These are phyloP conservation scores for Saturnispora hagleri DNA, from an alignment of 805 yeast species.

Conservation along the genomic window DNA sequence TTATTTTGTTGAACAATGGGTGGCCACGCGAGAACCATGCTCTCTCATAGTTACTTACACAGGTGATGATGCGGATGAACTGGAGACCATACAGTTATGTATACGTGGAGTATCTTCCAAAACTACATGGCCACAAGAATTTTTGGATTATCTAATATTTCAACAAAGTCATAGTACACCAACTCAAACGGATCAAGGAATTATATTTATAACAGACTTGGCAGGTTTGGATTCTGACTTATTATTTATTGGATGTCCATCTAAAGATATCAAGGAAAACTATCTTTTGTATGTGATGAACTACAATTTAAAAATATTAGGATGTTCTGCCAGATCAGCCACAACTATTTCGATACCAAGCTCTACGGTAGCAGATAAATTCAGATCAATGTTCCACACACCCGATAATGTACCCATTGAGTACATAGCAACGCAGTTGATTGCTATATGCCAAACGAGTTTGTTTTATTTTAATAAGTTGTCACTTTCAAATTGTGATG, in stretches of 20 bases:
- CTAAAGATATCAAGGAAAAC: constrained; percentile 38
- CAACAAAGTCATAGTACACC: constrained; percentile 55
- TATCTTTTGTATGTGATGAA: constrained; percentile 60
- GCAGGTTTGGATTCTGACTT: constrained; percentile 61
- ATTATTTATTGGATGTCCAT: constrained; percentile 60
- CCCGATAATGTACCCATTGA: constrained; percentile 42
- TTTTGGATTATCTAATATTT: constrained; percentile 57
- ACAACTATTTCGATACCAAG: constrained; percentile 62
- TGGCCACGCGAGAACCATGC: constrained; percentile 56
- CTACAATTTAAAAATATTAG: constrained; percentile 63
- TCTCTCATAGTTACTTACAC: constrained; percentile 74
- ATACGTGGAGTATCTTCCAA: background rate
- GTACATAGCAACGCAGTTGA: constrained; percentile 67
- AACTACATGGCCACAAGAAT: constrained; percentile 37
- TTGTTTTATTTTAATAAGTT: constrained; percentile 70
- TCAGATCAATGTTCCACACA: constrained; percentile 62
- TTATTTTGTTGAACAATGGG: constrained; percentile 94
- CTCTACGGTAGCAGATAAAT: constrained; percentile 73
- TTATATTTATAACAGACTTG: constrained; percentile 73
- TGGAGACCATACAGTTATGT: constrained; percentile 19
- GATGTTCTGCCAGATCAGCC: constrained; percentile 82
- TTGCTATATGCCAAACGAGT: constrained; percentile 64
- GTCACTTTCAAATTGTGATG: constrained; percentile 67
- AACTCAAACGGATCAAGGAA: constrained; percentile 51
- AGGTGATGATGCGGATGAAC: constrained; percentile 62